Evolutionary conservation across 345 rosid genomes (phyloP), one percentile per base, ranked within the genome.

Genomic region (Hypericum perforatum): DNA sequence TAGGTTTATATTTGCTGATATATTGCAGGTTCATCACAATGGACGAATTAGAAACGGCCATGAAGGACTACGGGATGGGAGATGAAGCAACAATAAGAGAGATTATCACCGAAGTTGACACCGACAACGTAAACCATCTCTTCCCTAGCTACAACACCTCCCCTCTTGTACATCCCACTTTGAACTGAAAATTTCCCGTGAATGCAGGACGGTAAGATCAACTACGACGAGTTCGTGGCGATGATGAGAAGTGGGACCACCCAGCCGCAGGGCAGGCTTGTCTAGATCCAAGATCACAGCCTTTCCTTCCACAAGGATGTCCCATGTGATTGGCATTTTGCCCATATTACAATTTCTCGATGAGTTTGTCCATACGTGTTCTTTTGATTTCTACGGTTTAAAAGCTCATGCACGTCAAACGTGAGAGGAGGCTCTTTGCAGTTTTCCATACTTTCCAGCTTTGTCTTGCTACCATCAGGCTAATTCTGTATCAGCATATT

Each of bases 181-280:
- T 41, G 49, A 16, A 16, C 7, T 12, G 38, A 12, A 39, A 6
- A 14, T 7, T 16, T 41, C 11, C 7, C 49, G 49, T 37, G 46
- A 3, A 43, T 59, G 43, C 56, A 70, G 75, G 78, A 74, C 48
- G 75, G 78, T 51, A 74, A 57, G 57, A 74, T 74, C 53, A 74
- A 74, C 58, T 74, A 59, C 41, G 74, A 74, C 39, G 72, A 74
- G 62, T 74, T 74, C n/a, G 56, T 74, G 9, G 43, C 75, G 3
- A 74, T 71, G 75, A 71, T 71, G 70, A 64, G 54, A 51, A 51
- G 54, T 10, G 54, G 54, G 11, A 51, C 54, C 47, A 46, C 49
- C 49, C 16, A 22, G 32, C 49, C 14, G 5, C 49, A 46, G 15
- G 49, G 16, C 49, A 46, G 9, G 49, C 49, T 46, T 46, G 12